Conservation (phyloP, 768 basidiomycete genomes). For the Suillus luteus region DNA sequence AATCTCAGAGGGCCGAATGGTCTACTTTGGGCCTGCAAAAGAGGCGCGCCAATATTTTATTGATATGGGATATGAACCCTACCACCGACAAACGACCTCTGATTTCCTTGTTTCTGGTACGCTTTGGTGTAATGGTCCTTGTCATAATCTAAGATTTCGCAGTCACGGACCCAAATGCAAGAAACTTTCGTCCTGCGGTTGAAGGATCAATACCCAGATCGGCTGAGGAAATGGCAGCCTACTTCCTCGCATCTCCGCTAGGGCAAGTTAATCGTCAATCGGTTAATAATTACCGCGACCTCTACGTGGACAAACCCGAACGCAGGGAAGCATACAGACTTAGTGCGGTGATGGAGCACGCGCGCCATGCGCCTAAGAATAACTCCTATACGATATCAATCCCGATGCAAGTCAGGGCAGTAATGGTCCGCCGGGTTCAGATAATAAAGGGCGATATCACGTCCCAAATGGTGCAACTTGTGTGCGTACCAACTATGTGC, state of each 20-base stretch:
- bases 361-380: conserved; percentile 43
- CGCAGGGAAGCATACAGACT: conserved; percentile 45
- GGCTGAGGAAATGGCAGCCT: conserved; percentile 56
- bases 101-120: conserved; percentile 52
- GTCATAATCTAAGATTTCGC: conserved; percentile 13
- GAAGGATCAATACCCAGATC: conserved; percentile 39
- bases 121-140: not conserved
- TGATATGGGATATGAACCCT: conserved; percentile 55
- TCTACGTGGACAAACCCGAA: conserved; percentile 48
- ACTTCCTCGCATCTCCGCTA: conserved; percentile 44
- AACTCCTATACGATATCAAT: conserved; percentile 55
- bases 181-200: conserved; percentile 43
- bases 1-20: conserved; percentile 77
- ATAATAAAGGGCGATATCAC: conserved; percentile 44
- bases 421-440: conserved; percentile 48
- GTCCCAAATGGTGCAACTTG: conserved; percentile 32
- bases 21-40: conserved; percentile 75
- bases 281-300: conserved; percentile 46
- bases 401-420: conserved; percentile 48
- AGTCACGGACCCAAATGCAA: conserved; percentile 65
- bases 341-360: conserved; percentile 56
- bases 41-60: conserved; percentile 83
- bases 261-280: conserved; percentile 47
- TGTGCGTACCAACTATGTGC: conserved; percentile 24
- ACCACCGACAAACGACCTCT: conserved; percentile 60